phyloP scores from a whole-genome alignment of 805 yeast species.

The Saturnispora mendoncae region DNA sequence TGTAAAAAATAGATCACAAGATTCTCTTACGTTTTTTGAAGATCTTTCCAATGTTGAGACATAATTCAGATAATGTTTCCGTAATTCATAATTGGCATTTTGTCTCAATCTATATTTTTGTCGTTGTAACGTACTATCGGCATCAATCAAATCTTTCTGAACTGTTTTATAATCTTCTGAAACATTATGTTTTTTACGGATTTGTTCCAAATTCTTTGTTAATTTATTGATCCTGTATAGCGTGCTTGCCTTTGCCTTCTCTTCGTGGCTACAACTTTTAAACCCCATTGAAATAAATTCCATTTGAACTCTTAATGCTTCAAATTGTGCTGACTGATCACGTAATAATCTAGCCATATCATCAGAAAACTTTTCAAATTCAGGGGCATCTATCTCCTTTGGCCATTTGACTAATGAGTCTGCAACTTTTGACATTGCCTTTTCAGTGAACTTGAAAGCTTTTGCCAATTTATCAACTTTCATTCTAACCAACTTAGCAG shows the following conservation, averaged over 20 bases:
- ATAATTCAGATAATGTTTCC: slow-evolving; percentile 7
- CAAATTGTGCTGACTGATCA: slow-evolving; percentile 6
- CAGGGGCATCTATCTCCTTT: slow-evolving; percentile 8
- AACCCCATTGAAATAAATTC: slow-evolving; percentile 8
- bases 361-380: slow-evolving; percentile 8
- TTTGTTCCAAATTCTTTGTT: slow-evolving; percentile 3
- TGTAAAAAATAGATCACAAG: slow-evolving; percentile 9
- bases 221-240: slow-evolving; percentile 7
- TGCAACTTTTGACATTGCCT: slow-evolving; percentile 1
- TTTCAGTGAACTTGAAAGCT: slow-evolving; percentile 3
- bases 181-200: slow-evolving; percentile 5
- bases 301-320: slow-evolving; percentile 7
- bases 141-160: slow-evolving; percentile 9
- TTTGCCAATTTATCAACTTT: slow-evolving; percentile 9
- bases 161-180: slow-evolving; percentile 9
- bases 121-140: slow-evolving; percentile 6
- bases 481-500: slow-evolving; percentile 8
- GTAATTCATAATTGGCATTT: slow-evolving; percentile 7
- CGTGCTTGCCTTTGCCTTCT: slow-evolving; percentile 6
- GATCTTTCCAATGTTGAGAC: slow-evolving; percentile 5
- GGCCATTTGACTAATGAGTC: slow-evolving; percentile 10
- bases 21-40: neutral
- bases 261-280: slow-evolving; percentile 8
- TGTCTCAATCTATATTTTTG: slow-evolving; percentile 9
- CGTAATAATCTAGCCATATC: slow-evolving; percentile 8